Evolutionary conservation across 768 basidiomycete genomes (phyloP).

Genomic region (Lepiota brunneoincarnata): DNA sequence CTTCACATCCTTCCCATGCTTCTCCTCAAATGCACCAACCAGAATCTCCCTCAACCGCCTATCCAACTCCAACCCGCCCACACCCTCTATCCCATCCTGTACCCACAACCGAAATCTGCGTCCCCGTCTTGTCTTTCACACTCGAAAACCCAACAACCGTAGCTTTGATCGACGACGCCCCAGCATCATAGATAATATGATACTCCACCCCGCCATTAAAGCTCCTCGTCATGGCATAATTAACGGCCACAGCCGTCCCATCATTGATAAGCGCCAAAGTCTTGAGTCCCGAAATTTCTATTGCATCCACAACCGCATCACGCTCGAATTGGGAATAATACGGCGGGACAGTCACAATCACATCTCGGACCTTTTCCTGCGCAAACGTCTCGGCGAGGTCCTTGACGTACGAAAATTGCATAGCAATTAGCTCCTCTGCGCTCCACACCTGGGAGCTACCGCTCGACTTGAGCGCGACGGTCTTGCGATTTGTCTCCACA

Average conservation of each 20-base stretch:
- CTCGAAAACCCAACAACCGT: slow-evolving; percentile 71
- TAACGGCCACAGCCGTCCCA: slow-evolving; percentile 92
- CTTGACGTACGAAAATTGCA: slow-evolving; percentile 91
- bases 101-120: slow-evolving; percentile 75
- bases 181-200: slow-evolving; percentile 94
- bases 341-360: slow-evolving; percentile 86
- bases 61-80: slow-evolving; percentile 85
- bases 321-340: slow-evolving; percentile 91
- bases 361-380: slow-evolving; percentile 77
- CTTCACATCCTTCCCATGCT: slow-evolving; percentile 64
- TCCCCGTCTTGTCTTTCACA: slow-evolving; percentile 53
- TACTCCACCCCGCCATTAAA: slow-evolving; percentile 72
- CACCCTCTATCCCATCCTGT: slow-evolving; percentile 75
- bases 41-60: slow-evolving; percentile 79
- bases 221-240: slow-evolving; percentile 94
- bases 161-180: slow-evolving; percentile 78
- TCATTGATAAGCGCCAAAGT: slow-evolving; percentile 88
- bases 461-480: slow-evolving; percentile 56
- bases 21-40: slow-evolving; percentile 68
- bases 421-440: slow-evolving; percentile 88
- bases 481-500: slow-evolving; percentile 53
- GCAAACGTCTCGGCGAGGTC: slow-evolving; percentile 78
- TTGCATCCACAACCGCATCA: slow-evolving; percentile 87
- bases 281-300: slow-evolving; percentile 86
- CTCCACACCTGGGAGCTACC: slow-evolving; percentile 66